Conservation (phyloP, 2,329 filamentous ascomycete species). For the Colletotrichum horii region DNA sequence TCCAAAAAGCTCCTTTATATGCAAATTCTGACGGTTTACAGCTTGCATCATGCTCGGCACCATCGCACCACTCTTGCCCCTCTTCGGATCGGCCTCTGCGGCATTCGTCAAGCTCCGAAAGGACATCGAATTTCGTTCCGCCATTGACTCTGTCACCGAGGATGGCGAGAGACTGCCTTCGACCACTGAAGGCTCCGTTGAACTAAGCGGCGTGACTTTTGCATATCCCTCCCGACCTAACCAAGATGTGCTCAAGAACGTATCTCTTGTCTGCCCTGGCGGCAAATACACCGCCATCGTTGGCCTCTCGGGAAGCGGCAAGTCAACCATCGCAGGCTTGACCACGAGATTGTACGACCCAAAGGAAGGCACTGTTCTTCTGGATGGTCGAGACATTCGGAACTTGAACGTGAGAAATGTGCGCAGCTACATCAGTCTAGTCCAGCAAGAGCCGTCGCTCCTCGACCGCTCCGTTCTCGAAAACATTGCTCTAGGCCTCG, state of each 20-base stretch:
- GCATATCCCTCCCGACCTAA: conserved; percentile 49
- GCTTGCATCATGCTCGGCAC: conserved; percentile 67
- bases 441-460: conserved; percentile 51
- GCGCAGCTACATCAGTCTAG: conserved; percentile 46
- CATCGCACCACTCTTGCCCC: conserved; percentile 67
- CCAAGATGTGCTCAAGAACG: conserved; percentile 44
- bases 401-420: conserved; percentile 51
- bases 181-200: conserved; percentile 52
- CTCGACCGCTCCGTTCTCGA: conserved; percentile 52
- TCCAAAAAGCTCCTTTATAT: conserved; percentile 30
- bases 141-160: conserved; percentile 47
- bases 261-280: conserved; percentile 53
- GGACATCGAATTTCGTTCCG: conserved; percentile 58
- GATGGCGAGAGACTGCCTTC: conserved; percentile 46
- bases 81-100: conserved; percentile 62
- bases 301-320: conserved; percentile 62
- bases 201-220: conserved; percentile 48
- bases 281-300: conserved; percentile 61
- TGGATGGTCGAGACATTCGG: conserved; percentile 54
- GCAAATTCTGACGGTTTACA: conserved; percentile 36
- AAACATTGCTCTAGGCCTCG: conserved; percentile 56
- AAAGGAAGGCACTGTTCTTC: conserved; percentile 47
- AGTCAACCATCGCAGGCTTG: conserved; percentile 61
- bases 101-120: conserved; percentile 62
- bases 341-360: conserved; percentile 64